A percentile compares a stretch with the other conserved stretches of the same genome.
Conservation (phyloP, 2,329 filamentous ascomycete genomes). For the Cladosporium velox region DNA sequence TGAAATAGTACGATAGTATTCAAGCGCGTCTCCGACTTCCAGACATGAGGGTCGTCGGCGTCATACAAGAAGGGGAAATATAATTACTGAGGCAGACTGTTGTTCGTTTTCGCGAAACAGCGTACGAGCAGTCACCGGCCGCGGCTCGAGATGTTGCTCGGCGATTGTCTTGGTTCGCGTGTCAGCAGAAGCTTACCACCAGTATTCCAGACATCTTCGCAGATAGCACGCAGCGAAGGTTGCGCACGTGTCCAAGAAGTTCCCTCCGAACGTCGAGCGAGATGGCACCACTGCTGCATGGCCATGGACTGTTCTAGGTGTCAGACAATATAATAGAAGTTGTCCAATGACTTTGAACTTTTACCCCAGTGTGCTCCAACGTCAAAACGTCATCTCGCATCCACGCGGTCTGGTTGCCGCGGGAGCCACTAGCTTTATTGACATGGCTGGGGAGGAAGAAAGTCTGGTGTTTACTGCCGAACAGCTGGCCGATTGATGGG, state of each 20-base stretch:
- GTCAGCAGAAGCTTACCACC: neutral
- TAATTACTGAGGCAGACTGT: neutral
- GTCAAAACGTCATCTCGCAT: slow-evolving; percentile 15
- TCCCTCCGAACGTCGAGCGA: neutral
- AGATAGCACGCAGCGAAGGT: neutral
- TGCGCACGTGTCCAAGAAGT: neutral
- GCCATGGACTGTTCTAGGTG: neutral
- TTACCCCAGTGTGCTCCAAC: neutral
- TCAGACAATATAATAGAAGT: neutral
- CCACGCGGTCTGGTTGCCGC: slow-evolving; percentile 10
- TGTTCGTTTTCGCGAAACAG: too few species aligned
- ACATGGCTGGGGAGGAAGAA: neutral
- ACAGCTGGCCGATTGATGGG: neutral
- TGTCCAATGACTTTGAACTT: neutral
- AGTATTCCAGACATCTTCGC: neutral
- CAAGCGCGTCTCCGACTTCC: too few species aligned
- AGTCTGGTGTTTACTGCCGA: slow-evolving; percentile 10
- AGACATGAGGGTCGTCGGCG: too few species aligned
- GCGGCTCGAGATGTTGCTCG: neutral
- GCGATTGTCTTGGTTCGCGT: neutral
- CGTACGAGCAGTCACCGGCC: too few species aligned
- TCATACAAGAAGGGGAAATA: neutral
- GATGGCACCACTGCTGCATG: neutral
- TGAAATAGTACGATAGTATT: too few species aligned
- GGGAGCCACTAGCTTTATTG: slow-evolving; percentile 18